Evolutionary conservation across 176 grass and related monocot species (phyloP), one percentile per base, ranked within the genome.

Genomic region (Cenchrus americanus): DNA sequence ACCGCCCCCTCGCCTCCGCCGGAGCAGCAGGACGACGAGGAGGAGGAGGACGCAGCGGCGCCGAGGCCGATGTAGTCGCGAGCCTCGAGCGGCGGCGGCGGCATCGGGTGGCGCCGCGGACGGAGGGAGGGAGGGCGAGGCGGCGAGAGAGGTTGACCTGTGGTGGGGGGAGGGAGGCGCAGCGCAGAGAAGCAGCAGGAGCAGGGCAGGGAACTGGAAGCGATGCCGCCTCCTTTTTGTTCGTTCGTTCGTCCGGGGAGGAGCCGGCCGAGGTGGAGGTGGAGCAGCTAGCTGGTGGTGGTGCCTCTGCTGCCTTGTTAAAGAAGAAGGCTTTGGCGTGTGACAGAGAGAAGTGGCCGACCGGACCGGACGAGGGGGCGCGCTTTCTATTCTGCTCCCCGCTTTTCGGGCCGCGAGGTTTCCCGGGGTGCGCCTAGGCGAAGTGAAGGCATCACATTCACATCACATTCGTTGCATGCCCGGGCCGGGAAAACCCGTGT

Each of bases 1-100:
- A 15, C 15, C 2, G 52, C 34, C 34, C 42, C 41, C 9, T 72
- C 75, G 10, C 34, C 48, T 7, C 23, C 13, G 13, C 47, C 7
- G 7, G 79, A 15, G 40, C 79, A 83, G 53, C 79, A 37, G 34
- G 1, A 49, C 7, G 69, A 84, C 1, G 81, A 82, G 19, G 23
- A 66, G 3, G 59, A 73, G 10, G 77, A 52, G 8, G 84, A 8
- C 10, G 66, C 26, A 12, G 11, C 22, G 4, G 46, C 44, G 18
- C 62, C 88, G 14, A 83, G 75, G 61, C 88, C 88, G 61, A 90
- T 75, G 84, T 87, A 90, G 75, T 90, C 88, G 11, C 84, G 84
- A 75, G 84, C 88, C 78, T 90, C 52, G 51, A 90, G 88, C 10
- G 14, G 52, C 50, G 80, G 52, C 50, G 80, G 66, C 80, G 52